A percentile compares a stretch with the other conserved stretches of the same genome.
Conservation (phyloP, 2,329 filamentous ascomycete genomes). For the Alternaria solani region DNA sequence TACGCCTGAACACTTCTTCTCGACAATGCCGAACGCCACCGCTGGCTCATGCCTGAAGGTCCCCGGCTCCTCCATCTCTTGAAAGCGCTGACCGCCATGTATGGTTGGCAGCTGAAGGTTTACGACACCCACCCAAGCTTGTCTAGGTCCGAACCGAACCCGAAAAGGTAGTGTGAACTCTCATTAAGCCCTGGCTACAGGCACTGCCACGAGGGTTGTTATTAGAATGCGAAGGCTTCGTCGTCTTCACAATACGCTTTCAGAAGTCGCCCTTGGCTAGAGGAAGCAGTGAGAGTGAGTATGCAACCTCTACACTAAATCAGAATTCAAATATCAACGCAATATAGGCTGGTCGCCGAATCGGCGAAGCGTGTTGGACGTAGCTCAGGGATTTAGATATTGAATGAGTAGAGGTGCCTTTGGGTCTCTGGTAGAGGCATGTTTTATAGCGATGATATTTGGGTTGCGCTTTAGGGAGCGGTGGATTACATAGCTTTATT, state of each 20-base stretch:
- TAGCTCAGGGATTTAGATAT: too few species aligned
- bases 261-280: neutral
- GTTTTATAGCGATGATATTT: too few species aligned
- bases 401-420: too few species aligned
- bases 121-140: neutral
- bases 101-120: slow-evolving; percentile 9
- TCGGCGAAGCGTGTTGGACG: neutral
- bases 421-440: too few species aligned
- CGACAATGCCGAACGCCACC: slow-evolving; percentile 12
- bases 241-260: neutral
- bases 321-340: neutral
- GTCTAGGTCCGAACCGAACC: neutral
- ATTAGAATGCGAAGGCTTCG: neutral
- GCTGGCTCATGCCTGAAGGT: slow-evolving; percentile 8
- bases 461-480: too few species aligned
- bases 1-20: slow-evolving; percentile 1
- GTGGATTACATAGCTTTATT: too few species aligned
- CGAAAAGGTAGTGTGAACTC: slow-evolving; percentile 1
- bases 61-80: slow-evolving; percentile 1
- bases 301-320: neutral
- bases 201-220: neutral
- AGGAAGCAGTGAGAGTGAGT: neutral
- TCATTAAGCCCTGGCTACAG: neutral
- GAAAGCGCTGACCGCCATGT: slow-evolving; percentile 12
- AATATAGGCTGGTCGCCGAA: neutral